Base-by-base conservation (phyloP, 371 early-diverging fungal genomes). In the Apophysomyces elegans region DNA sequence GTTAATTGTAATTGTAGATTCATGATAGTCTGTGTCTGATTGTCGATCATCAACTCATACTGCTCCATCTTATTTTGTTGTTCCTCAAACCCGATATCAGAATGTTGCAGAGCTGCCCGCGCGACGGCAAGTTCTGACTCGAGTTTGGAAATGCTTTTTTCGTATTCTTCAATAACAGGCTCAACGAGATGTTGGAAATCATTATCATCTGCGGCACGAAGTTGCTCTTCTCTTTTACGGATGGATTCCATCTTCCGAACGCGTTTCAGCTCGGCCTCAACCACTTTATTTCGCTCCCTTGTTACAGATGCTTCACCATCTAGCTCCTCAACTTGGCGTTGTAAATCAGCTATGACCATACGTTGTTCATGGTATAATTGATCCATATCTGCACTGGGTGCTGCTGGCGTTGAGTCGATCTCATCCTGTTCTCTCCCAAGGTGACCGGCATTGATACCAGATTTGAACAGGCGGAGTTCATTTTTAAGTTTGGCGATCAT, bases 161-260 rank as follows among this genome's bases (percentile, higher is more conserved):
- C 88, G 62, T 88, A 87, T 61, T 90, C 86, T 68, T 88, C 86
- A 66, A 87, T 87, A 21, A 88, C 85, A 16, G 88, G 87, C 39
- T 87, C 90, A 1, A 86, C 88, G 50, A 84, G 65, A 59, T 87
- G 84, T 59, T 85, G 83, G 64, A 90, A 88, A 60, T 80, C 79
- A 1, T n/a, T 16, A 58, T 62, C 62, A n/a, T 7, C 21, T 36
- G 21, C 21, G 4, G 59, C 58, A 14, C 16, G 18, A 21, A 58
- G 41, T 50, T 73, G 61, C 12, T 68, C 56, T 61, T 72, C 56
- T 11, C 43, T 37, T 26, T 69, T 47, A 0, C 65, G 26, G 32
- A 59, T 66, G 43, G 62, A n/a, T 7, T 61, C 64, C 9, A 50
- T 39, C 11, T 69, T 35, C 7, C 77, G 71, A 2, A 74, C 1